phyloP scores from a whole-genome alignment of 2,329 filamentous ascomycete genomes.

The Alternaria triticina region DNA sequence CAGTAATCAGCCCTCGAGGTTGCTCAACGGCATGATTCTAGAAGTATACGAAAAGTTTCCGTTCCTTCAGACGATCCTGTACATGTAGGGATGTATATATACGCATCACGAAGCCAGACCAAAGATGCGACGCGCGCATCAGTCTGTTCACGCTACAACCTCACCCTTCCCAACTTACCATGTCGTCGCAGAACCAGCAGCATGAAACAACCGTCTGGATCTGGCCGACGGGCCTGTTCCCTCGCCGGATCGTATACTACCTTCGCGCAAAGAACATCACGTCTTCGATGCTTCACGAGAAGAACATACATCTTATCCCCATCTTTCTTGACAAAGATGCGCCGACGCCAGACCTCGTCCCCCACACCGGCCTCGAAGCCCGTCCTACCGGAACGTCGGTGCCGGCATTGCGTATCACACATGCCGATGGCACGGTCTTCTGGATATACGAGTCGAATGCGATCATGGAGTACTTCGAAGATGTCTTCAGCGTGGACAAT shows the following conservation, averaged over 20 bases:
- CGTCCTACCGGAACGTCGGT: neutral
- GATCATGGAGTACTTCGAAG: neutral
- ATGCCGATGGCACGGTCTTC: constrained; percentile 7
- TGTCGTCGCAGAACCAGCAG: neutral
- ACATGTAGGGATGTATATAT: neutral
- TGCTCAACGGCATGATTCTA: neutral
- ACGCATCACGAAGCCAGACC: neutral
- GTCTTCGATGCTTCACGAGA: neutral
- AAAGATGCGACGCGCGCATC: neutral
- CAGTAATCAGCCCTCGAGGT: neutral
- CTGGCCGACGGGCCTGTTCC: constrained; percentile 29
- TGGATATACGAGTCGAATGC: neutral
- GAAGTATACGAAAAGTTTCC: neutral
- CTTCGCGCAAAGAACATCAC: neutral
- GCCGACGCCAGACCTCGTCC: constrained; percentile 3
- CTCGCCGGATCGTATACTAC: constrained; percentile 26
- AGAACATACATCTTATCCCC: neutral
- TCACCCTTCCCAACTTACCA: neutral
- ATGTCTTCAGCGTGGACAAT: neutral
- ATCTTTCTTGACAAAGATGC: neutral
- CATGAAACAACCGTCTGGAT: constrained; percentile 23
- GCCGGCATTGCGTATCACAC: neutral
- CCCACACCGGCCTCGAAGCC: constrained; percentile 12
- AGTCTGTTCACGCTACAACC: neutral
- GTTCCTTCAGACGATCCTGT: neutral